Percentiles rank a stretch among this genome's conserved stretches.
Conservation (phyloP, 805 yeast genomes). For the Ogataea pilisensis region DNA sequence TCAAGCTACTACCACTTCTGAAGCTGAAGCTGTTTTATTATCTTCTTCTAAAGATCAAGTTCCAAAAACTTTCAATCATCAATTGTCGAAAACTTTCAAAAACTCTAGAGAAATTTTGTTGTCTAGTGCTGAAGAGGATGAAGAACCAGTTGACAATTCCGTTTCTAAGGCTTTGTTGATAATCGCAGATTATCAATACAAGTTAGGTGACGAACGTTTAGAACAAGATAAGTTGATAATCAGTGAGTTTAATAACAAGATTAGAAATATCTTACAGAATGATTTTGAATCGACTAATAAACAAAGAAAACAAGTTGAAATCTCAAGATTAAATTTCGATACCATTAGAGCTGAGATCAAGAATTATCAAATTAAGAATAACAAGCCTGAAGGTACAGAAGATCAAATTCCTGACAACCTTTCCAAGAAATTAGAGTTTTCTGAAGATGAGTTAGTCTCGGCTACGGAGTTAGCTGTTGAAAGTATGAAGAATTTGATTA, state of each 20-base stretch:
- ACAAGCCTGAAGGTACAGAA: constrained; percentile 33
- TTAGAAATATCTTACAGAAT: constrained; percentile 48
- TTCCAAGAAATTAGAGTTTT: constrained; percentile 46
- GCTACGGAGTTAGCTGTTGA: constrained; percentile 78
- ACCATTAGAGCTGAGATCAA: constrained; percentile 58
- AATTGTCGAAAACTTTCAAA: constrained; percentile 53
- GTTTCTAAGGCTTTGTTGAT: constrained; percentile 52
- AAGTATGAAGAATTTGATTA: constrained; percentile 68
- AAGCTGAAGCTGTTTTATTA: constrained; percentile 53
- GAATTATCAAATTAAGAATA: constrained; percentile 16
- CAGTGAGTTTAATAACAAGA: constrained; percentile 53
- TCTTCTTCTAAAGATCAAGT: constrained; percentile 33
- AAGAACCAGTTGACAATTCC: constrained; percentile 38
- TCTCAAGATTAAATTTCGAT: constrained; percentile 67
- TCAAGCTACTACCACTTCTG: constrained; percentile 62
- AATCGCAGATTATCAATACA: constrained; percentile 52
- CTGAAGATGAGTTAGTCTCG: constrained; percentile 76
- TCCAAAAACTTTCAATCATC: constrained; percentile 74
- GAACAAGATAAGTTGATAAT: constrained; percentile 65
- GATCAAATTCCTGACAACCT: constrained; percentile 48
- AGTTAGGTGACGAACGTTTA: constrained; percentile 63
- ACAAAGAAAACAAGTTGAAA: constrained; percentile 64
- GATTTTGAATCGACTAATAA: constrained; percentile 59
- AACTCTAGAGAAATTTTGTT: constrained; percentile 44
- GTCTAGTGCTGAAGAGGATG: constrained; percentile 26